Base-by-base conservation (phyloP, 208 protist genomes). In the Zelonia costaricensis region DNA sequence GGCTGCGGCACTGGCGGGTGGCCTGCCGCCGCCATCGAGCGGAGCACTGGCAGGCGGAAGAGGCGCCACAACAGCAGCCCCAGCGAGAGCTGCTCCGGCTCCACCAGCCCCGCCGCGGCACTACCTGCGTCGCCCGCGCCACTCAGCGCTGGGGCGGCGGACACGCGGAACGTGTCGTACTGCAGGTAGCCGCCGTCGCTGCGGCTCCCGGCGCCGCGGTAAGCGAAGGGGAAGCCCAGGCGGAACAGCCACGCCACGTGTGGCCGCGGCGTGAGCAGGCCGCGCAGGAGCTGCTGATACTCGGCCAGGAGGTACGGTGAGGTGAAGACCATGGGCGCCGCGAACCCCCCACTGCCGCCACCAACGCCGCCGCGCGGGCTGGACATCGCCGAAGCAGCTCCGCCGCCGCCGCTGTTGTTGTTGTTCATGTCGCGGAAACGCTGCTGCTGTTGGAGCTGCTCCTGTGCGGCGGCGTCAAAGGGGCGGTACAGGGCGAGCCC, bases 51-150 rank as follows among this genome's bases (percentile, higher is more conserved):
- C 1, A 69, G 0, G 12, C 69, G 65, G 44, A 80, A 78, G 36
- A 78, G 38, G 2, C 77, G 59, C 78, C 78, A 84, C n/a, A 84
- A 56, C 18, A 84, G 63, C 23, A 77, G 47, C 1, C 78, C 78
- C 5, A 84, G 48, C 8, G 78, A 61, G 1, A 78, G 60, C 5
- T 55, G 54, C 15, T 76, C 64, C 2, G 55, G 28, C 31, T 51
- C 59, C 8, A 64, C 35, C 27, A 45, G 13, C 6, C 23, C 2
- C 4, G 25, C 31, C 23, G 30, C 43, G 40, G 42, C 46, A 0
- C 25, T 43, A 0, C 42, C 56, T 22, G 27, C 16, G 25, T 22
- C 28, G 16, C 28, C 25, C 42, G 15, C 6, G 15, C 18, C 5
- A 40, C n/a, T 39, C 1, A 66, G 54, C 25, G 59, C 55, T 22